Evolutionary conservation across 352 stramenopile species (phyloP), one percentile per base, ranked within the genome.

Genomic region (Globisporangium alternatum): DNA sequence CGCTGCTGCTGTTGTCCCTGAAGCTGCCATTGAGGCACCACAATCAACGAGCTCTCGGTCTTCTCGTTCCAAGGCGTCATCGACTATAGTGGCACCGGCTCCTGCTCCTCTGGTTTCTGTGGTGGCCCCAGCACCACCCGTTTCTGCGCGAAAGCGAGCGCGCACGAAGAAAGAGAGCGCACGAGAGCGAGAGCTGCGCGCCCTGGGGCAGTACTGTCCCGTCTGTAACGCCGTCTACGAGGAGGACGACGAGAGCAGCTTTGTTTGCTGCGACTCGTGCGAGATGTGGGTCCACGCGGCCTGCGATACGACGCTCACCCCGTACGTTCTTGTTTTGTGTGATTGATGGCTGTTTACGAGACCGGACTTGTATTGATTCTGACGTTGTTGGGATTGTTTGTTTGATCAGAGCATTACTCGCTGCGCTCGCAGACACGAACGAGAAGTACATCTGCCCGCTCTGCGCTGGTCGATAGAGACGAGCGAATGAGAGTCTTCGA

Each of bases 181-280:
- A n/a, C 83, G 83, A 15, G 87, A 96, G 49, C 78, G 79, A 0
- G 87, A 96, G 58, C 61, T 96, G 47, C 87, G 87, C 48, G 82
- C 81, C 28, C 67, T 88, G 22, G 87, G 87, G 0, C 87, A 96
- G 62, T 96, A 96, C 72, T 96, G 87, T 57, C 87, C 87, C 1
- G 85, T 96, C 60, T 96, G 87, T 78, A 94, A 89, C 67, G 74
- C 80, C 56, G 76, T 80, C 13, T 96, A 96, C 70, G 87, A 96
- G 65, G 85, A 94, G 45, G 85, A 96, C 70, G 87, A 96, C 64
- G 76, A 78, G 53, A 91, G 76, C 64, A 88, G 77, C 39, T 96
- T 96, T 64, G 83, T 96, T 25, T 96, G 87, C 77, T 96, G 87
- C 70, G 87, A 96, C 66, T 90, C 85, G 54, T 96, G 87, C 56